These are phyloP conservation scores for Shiraia sp. DNA, from an alignment of 2,329 filamentous ascomycete species.

Conservation along the genomic window DNA sequence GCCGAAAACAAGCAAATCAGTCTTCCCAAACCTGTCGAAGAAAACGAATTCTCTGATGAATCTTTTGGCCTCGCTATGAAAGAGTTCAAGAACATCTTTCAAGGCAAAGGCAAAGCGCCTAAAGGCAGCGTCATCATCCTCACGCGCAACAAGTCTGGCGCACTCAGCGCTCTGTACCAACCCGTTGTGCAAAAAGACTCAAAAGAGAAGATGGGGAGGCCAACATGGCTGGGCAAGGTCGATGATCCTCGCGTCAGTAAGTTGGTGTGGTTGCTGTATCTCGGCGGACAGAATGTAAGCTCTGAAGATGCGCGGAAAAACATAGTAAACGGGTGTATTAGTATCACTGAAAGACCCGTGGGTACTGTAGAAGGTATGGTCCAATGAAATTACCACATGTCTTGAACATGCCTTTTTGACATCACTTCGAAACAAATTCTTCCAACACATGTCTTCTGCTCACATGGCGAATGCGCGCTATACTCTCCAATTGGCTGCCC, in stretches of 20 bases:
- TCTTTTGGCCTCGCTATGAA: constrained; percentile 74
- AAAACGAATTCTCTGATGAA: constrained; percentile 67
- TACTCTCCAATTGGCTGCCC: too few species aligned
- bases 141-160: constrained; percentile 66
- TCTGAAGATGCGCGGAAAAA: constrained; percentile 79
- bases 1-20: constrained; percentile 42
- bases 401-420: too few species aligned
- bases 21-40: constrained; percentile 38
- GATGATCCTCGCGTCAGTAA: constrained; percentile 78
- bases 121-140: constrained; percentile 80
- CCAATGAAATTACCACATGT: constrained; percentile 4
- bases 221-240: constrained; percentile 70
- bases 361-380: constrained; percentile 86
- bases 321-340: constrained; percentile 85
- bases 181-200: constrained; percentile 27
- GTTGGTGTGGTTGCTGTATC: constrained; percentile 85
- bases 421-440: too few species aligned
- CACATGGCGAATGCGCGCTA: too few species aligned
- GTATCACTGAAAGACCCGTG: constrained; percentile 83
- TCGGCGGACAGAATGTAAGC: constrained; percentile 83
- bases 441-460: too few species aligned
- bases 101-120: constrained; percentile 73
- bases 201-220: constrained; percentile 48
- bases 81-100: constrained; percentile 81
- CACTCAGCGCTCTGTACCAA: constrained; percentile 50